These are phyloP conservation scores for Plasmodium ovale DNA, from an alignment of 169 alveolate species.

Conservation along the genomic window DNA sequence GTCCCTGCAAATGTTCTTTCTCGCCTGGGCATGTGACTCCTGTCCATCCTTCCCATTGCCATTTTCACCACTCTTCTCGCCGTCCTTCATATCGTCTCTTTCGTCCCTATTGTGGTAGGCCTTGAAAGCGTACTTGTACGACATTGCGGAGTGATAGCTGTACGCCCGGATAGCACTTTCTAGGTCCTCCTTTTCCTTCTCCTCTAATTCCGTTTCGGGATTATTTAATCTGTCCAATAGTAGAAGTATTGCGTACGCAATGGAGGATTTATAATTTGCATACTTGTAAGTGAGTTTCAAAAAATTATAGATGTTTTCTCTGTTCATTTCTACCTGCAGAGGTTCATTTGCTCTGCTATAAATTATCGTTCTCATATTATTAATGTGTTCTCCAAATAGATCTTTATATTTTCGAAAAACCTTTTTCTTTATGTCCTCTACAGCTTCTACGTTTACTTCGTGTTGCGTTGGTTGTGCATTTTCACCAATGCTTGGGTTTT, in stretches of 20 bases:
- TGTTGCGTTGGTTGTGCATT: too few relatives aligned
- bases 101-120: conserved; percentile 7
- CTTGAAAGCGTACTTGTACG: conserved; percentile 37
- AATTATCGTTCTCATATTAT: conserved; percentile 6
- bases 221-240: conserved; percentile 33
- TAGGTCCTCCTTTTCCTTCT: conserved; percentile 29
- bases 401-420: conserved; percentile 32
- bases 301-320: conserved; percentile 40
- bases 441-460: conserved; percentile 7
- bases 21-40: not conserved
- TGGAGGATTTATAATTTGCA: conserved; percentile 20
- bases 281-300: conserved; percentile 17
- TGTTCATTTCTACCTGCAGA: conserved; percentile 1
- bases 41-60: not conserved
- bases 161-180: conserved; percentile 29
- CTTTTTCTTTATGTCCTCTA: conserved; percentile 18
- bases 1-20: conserved; percentile 36
- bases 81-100: not conserved
- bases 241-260: conserved; percentile 39
- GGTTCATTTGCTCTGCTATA: not conserved
- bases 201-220: conserved; percentile 27
- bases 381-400: conserved; percentile 11
- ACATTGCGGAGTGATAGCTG: conserved; percentile 10
- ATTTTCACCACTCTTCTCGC: not conserved
- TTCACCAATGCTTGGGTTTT: too few relatives aligned